phyloP scores from a whole-genome alignment of 495 filamentous ascomycete genomes.

The Penicillium desertorum region DNA sequence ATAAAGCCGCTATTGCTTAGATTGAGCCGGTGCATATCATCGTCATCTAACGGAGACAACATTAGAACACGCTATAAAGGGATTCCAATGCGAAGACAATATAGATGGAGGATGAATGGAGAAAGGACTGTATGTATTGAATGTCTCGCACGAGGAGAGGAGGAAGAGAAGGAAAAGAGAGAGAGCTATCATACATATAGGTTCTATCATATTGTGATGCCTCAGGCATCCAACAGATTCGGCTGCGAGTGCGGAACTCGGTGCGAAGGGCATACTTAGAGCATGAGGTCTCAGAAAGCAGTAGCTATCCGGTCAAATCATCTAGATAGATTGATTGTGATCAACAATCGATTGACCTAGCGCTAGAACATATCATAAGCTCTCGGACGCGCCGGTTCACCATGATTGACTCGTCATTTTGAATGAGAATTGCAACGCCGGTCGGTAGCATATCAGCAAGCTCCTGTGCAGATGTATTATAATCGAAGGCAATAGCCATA shows the following conservation, averaged over 20 bases:
- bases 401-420: slow-evolving; percentile 10
- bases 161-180: no score
- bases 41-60: slow-evolving; percentile 16
- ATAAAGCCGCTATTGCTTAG: slow-evolving; percentile 20
- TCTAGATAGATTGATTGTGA: slow-evolving; percentile 19
- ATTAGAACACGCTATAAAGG: slow-evolving; percentile 23
- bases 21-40: slow-evolving; percentile 10
- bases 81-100: no score
- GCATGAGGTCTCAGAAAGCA: slow-evolving; percentile 7
- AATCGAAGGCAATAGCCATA: no score
- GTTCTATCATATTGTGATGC: no score
- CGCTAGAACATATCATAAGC: neutral
- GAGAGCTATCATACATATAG: no score
- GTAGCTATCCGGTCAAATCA: slow-evolving; percentile 17
- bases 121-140: no score
- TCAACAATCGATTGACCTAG: slow-evolving; percentile 12
- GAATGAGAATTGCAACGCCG: slow-evolving; percentile 15
- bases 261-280: neutral
- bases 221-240: no score
- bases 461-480: slow-evolving; percentile 14
- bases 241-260: slow-evolving; percentile 8
- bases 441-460: slow-evolving; percentile 25
- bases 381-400: slow-evolving; percentile 22
- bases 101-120: no score
- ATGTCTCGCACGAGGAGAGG: no score